A percentile compares a stretch with the other conserved stretches of the same genome.
phyloP scores from a whole-genome alignment of 2,329 filamentous ascomycete species.

The Colletotrichum sp. region DNA sequence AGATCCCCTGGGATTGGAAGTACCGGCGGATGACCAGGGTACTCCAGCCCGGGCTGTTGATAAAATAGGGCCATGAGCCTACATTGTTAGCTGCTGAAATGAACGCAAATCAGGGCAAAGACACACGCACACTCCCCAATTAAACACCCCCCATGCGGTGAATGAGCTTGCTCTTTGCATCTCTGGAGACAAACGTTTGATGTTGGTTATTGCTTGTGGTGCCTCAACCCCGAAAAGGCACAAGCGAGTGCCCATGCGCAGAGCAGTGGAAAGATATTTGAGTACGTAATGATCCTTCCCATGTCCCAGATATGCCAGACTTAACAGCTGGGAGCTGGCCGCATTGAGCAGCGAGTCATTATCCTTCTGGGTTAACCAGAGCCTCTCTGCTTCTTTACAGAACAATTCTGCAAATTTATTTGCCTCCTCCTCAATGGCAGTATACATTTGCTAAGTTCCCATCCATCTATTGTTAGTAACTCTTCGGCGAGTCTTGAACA shows the following conservation, averaged over 20 bases:
- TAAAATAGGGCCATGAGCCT: slow-evolving; percentile 37
- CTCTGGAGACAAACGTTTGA: slow-evolving; percentile 23
- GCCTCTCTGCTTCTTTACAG: slow-evolving; percentile 29
- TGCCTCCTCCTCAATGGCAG: slow-evolving; percentile 29
- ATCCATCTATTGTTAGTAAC: not conserved
- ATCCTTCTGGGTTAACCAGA: slow-evolving; percentile 27
- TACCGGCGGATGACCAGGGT: slow-evolving; percentile 2
- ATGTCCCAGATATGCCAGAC: slow-evolving; percentile 36
- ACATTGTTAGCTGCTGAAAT: not conserved
- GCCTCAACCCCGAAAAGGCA: slow-evolving; percentile 31
- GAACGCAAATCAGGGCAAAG: not conserved
- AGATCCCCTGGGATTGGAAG: slow-evolving; percentile 26
- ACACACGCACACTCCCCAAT: slow-evolving; percentile 40
- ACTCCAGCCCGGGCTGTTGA: slow-evolving; percentile 32
- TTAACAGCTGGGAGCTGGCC: slow-evolving; percentile 35
- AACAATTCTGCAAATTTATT: slow-evolving; percentile 25
- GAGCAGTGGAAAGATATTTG: slow-evolving; percentile 30
- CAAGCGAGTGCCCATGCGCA: slow-evolving; percentile 33
- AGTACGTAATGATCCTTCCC: slow-evolving; percentile 39
- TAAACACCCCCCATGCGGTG: slow-evolving; percentile 38
- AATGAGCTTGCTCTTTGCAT: slow-evolving; percentile 11
- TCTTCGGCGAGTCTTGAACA: not conserved
- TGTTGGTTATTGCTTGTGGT: not conserved
- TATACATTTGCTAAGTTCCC: slow-evolving; percentile 39
- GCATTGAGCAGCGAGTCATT: slow-evolving; percentile 26